Evolutionary conservation across 1,139 yeast species (phyloP), one percentile per base, ranked within the genome.

Genomic region (Pichia sp.): DNA sequence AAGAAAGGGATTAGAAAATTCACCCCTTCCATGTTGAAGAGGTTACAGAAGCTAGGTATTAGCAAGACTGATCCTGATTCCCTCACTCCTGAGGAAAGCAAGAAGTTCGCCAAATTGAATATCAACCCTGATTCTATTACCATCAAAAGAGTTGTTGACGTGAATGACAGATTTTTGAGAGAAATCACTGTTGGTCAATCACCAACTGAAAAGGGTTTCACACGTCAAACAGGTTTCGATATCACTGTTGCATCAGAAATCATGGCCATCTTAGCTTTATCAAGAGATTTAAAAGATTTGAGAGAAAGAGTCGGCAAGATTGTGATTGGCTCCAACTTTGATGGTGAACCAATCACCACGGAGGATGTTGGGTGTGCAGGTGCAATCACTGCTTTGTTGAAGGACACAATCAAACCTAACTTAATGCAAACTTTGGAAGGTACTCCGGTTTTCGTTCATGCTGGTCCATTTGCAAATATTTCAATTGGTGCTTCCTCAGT

Each of bases 361-460:
- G 92, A 87, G 70, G 95, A 87, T 67, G 76, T 87, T 61, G 88
- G 92, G 33, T 81, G 85, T 71, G 89, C 91, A 38, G 95, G 93
- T 66, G 93, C 95, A 46, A 75, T 86, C 59, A 83, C 93, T 52
- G 92, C 93, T 1, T 74, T 87, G 63, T 73, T 87, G 65, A 86
- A 85, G 67, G 93, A 87, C 69, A 89, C 92, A n/a, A 78, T 86
- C 60, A 87, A 86, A 68, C 95, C 95, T 61, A 87, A 85, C 66
- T 75, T 87, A 70, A 87, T 87, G 95, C 95, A 87, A 73, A 83
- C 92, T 46, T 75, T 87, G 64, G 93, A 87, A 72, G 95, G 95
- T 60, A 85, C 92, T 7, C 95, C 93, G 2, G 93, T 86, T 17
- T 79, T 87, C 69, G 90, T 87, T 33, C 95, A 87, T 66, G 93